Conservation (phyloP, 495 filamentous ascomycete genomes). For the Aspergillus cavernicola region DNA sequence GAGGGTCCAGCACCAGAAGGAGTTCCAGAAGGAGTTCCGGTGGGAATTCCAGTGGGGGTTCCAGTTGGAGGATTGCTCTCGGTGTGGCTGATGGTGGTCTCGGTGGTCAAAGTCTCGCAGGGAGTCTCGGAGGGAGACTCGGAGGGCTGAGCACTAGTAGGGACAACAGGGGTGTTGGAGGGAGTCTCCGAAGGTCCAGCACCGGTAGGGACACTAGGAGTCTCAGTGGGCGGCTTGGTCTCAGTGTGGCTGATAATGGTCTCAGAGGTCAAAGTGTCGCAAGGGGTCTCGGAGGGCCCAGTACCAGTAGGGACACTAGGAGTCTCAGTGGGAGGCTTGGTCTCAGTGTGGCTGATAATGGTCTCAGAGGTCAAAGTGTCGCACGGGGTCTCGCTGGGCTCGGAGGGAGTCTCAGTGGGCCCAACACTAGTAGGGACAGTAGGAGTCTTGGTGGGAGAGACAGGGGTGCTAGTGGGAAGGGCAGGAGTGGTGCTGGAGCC, state of each 20-base stretch:
- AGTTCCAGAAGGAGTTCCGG: background rate
- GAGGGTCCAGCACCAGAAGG: background rate
- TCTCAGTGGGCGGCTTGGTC: too few species aligned
- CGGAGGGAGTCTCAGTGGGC: conserved; percentile 4
- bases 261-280: conserved; percentile 20
- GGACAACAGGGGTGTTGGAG: conserved; percentile 1
- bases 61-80: too few species aligned
- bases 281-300: conserved; percentile 15
- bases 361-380: too few species aligned
- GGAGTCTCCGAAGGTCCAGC: background rate
- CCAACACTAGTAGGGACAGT: background rate
- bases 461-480: conserved; percentile 21
- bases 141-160: conserved; percentile 2
- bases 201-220: conserved; percentile 1
- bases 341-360: conserved; percentile 6
- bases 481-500: conserved; percentile 15
- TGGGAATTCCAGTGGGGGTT: conserved; percentile 13
- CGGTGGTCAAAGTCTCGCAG: conserved; percentile 21
- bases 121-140: conserved; percentile 12
- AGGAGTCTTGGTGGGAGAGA: conserved; percentile 14
- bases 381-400: conserved; percentile 1
- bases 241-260: conserved; percentile 5
- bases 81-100: conserved; percentile 8
- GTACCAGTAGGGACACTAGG: conserved; percentile 3
- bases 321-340: conserved; percentile 2